phyloP scores from a whole-genome alignment of 164 flowering plant genomes.

The Houttuynia cordata region DNA sequence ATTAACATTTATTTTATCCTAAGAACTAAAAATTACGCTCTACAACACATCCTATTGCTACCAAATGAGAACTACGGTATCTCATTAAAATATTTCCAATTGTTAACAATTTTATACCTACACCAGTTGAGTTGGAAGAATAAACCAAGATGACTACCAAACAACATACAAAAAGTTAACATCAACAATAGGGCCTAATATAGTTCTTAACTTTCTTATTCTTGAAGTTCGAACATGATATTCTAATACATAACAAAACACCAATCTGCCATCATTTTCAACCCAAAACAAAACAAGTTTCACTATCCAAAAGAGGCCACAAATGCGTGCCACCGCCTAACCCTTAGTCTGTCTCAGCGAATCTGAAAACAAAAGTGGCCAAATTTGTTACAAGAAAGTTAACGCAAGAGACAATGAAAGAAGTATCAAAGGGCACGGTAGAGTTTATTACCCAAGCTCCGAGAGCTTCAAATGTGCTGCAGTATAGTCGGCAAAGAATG shows the following conservation, averaged over 20 bases:
- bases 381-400: neutral
- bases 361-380: neutral
- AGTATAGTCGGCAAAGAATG: constrained; percentile 27
- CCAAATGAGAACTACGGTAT: too few species aligned
- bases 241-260: neutral
- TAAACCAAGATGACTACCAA: too few species aligned
- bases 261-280: neutral
- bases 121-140: too few species aligned
- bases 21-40: too few species aligned
- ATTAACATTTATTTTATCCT: too few species aligned
- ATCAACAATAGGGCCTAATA: too few species aligned
- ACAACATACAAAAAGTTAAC: too few species aligned
- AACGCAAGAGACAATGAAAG: neutral
- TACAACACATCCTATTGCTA: too few species aligned
- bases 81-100: too few species aligned
- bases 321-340: neutral
- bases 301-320: neutral
- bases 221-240: neutral
- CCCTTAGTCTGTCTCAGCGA: neutral
- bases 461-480: constrained; percentile 34
- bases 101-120: too few species aligned
- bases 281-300: neutral
- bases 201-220: too few species aligned
- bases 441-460: constrained; percentile 24
- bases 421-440: neutral